A percentile compares a stretch with the other conserved stretches of the same genome.
Evolutionary conservation across 768 basidiomycete genomes (phyloP).

Genomic region (Suillus subluteus): DNA sequence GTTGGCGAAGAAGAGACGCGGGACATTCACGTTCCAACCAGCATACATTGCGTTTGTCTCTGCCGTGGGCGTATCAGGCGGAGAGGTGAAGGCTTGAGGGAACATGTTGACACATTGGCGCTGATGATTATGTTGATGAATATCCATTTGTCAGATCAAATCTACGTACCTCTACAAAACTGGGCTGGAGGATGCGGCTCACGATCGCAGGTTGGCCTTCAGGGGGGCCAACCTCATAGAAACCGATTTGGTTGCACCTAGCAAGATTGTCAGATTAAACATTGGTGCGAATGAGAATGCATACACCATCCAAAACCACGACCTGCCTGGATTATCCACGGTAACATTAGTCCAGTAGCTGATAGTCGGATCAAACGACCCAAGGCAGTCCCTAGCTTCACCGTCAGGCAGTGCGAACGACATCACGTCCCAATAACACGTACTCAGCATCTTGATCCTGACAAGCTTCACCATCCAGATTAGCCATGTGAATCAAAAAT

Average conservation of each 20-base stretch:
- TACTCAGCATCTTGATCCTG: constrained; percentile 49
- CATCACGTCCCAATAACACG: constrained; percentile 24
- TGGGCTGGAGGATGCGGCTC: constrained; percentile 36
- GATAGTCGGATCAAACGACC: constrained; percentile 41
- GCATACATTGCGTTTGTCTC: constrained; percentile 55
- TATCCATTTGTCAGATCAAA: not conserved
- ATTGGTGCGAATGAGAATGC: constrained; percentile 18
- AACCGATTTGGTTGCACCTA: constrained; percentile 76
- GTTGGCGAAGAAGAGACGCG: constrained; percentile 70
- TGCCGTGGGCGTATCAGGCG: constrained; percentile 46
- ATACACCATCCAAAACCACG: constrained; percentile 76
- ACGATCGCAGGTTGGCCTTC: constrained; percentile 36
- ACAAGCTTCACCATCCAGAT: constrained; percentile 48
- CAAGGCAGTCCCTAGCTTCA: constrained; percentile 46
- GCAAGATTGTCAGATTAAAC: constrained; percentile 8
- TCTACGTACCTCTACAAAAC: constrained; percentile 30
- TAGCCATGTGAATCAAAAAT: not conserved
- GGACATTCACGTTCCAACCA: constrained; percentile 64
- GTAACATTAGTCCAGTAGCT: constrained; percentile 56
- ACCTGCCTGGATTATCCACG: constrained; percentile 58
- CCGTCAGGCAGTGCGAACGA: constrained; percentile 27
- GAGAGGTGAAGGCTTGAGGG: constrained; percentile 55
- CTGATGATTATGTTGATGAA: constrained; percentile 32
- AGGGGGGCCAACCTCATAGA: constrained; percentile 42
- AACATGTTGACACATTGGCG: constrained; percentile 73